phyloP scores from a whole-genome alignment of 192 early-diverging fungal genomes.

The Coemansia umbellata region DNA sequence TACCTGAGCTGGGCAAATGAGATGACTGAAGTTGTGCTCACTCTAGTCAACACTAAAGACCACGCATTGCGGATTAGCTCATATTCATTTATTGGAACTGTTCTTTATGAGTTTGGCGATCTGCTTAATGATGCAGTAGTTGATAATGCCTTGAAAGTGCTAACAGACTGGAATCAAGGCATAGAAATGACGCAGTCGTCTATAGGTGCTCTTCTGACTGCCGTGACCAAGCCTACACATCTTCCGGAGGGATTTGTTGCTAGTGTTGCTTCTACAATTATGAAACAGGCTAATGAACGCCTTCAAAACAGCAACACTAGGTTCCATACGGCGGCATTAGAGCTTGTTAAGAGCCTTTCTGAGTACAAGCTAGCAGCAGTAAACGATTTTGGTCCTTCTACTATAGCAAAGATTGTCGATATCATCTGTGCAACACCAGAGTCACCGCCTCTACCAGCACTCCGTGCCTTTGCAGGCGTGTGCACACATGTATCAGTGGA shows the following conservation, averaged over 20 bases:
- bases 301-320: conserved; percentile 2
- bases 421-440: conserved; percentile 19
- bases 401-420: conserved; percentile 12
- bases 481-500: conserved; percentile 17
- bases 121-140: conserved; percentile 1
- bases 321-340: conserved; percentile 9
- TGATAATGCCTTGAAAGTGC: not conserved
- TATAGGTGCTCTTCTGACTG: conserved; percentile 13
- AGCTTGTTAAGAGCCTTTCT: conserved; percentile 20
- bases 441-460: conserved; percentile 25
- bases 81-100: conserved; percentile 14
- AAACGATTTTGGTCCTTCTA: not conserved
- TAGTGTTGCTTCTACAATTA: not conserved
- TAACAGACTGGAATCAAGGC: conserved; percentile 13
- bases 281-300: not conserved
- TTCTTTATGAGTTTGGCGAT: conserved; percentile 28
- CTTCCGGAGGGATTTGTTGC: conserved; percentile 13
- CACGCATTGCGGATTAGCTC: conserved; percentile 4
- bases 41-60: conserved; percentile 9
- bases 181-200: not conserved
- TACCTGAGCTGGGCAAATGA: conserved; percentile 19
- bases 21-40: conserved; percentile 8
- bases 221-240: conserved; percentile 14
- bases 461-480: conserved; percentile 27
- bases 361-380: conserved; percentile 16